Conservation (phyloP, 495 filamentous ascomycete genomes). For the Trichoderma asperelloides region DNA sequence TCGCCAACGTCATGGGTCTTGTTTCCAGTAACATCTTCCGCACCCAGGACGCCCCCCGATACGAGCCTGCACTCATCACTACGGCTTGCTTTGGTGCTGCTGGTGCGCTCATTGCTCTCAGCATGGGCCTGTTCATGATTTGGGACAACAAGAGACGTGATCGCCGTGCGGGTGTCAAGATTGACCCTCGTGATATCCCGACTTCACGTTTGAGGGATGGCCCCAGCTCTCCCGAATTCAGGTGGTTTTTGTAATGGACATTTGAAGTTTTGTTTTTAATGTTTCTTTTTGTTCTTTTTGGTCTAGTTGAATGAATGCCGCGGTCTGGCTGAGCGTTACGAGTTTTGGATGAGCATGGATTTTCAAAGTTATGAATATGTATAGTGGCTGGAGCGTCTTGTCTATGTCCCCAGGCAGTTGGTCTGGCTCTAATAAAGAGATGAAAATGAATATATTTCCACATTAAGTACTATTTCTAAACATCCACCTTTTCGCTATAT, state of each 20-base stretch:
- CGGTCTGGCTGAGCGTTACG: background rate
- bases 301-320: background rate
- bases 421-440: background rate
- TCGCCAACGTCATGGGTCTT: constrained; percentile 76
- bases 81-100: constrained; percentile 63
- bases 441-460: background rate
- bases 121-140: constrained; percentile 59
- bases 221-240: constrained; percentile 52
- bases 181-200: constrained; percentile 57
- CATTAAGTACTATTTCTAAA: background rate
- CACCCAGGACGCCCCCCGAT: constrained; percentile 60
- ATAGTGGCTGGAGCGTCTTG: background rate
- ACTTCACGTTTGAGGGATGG: constrained; percentile 62
- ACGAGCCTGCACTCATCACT: constrained; percentile 63
- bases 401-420: background rate
- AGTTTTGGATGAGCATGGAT: background rate
- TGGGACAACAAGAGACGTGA: constrained; percentile 61
- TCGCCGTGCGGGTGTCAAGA: constrained; percentile 46
- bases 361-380: background rate
- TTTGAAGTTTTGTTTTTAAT: background rate
- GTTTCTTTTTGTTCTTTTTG: background rate
- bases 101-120: constrained; percentile 48
- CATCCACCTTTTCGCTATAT: background rate
- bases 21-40: constrained; percentile 68
- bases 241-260: constrained; percentile 54